phyloP scores from a whole-genome alignment of 208 protist genomes.

The Trichomonas gallinae region DNA sequence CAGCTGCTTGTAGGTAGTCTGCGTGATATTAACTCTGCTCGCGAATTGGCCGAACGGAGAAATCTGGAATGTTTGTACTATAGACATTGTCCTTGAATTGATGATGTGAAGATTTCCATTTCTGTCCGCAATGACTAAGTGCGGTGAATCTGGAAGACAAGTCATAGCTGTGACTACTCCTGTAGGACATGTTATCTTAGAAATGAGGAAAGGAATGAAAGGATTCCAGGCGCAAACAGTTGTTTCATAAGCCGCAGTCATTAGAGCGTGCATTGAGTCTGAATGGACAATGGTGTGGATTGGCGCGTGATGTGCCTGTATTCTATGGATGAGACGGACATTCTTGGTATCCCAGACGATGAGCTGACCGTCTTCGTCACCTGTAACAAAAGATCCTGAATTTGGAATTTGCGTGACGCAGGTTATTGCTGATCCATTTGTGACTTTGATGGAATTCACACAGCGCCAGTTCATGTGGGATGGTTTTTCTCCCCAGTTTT shows the following conservation, averaged over 20 bases:
- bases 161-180: constrained; percentile 7
- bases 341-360: constrained; percentile 9
- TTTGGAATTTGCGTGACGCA: not conserved
- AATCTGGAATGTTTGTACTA: not conserved
- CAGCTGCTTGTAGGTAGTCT: not conserved
- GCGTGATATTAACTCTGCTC: not conserved
- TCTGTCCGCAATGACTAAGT: not conserved
- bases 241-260: not conserved
- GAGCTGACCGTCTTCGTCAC: not conserved
- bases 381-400: not conserved
- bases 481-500: constrained; percentile 15
- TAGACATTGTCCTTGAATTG: not conserved
- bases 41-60: not conserved
- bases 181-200: not conserved
- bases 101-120: not conserved
- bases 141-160: not conserved
- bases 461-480: constrained; percentile 8
- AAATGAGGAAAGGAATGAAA: not conserved
- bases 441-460: not conserved
- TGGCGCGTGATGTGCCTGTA: not conserved
- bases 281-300: not conserved
- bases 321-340: not conserved
- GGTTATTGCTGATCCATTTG: not conserved
- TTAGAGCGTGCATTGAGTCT: not conserved
- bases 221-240: constrained; percentile 14